phyloP scores from a whole-genome alignment of 495 filamentous ascomycete species.

The Penicillium soppii region DNA sequence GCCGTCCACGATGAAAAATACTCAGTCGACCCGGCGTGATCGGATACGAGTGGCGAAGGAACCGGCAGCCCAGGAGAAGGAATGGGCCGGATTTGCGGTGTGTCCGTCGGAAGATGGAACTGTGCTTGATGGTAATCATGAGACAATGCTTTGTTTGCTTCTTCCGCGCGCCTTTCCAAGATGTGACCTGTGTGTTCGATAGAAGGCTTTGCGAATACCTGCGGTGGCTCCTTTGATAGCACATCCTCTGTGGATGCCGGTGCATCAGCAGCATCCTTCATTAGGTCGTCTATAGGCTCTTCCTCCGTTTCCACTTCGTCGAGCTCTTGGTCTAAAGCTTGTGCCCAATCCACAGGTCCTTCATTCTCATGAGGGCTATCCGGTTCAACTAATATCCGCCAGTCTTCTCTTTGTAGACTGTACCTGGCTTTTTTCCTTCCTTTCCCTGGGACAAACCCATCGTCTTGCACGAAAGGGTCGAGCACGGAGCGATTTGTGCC shows the following conservation, averaged over 20 bases:
- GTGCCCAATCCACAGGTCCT: constrained; percentile 26
- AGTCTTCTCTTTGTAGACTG: constrained; percentile 62
- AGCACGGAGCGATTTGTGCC: constrained; percentile 56
- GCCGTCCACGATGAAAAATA: constrained; percentile 31
- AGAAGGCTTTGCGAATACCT: constrained; percentile 23
- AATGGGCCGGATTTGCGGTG: constrained; percentile 46
- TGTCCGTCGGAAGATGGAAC: constrained; percentile 32
- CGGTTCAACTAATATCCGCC: constrained; percentile 68
- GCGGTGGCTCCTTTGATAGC: constrained; percentile 14
- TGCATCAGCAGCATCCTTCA: constrained; percentile 9
- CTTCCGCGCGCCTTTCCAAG: constrained; percentile 3
- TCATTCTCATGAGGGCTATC: constrained; percentile 61
- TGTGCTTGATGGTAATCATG: constrained; percentile 1
- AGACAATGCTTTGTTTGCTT: neutral
- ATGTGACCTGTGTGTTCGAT: constrained; percentile 14
- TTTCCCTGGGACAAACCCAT: constrained; percentile 58
- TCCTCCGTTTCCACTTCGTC: constrained; percentile 10
- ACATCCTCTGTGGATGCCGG: constrained; percentile 10
- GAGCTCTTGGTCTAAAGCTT: constrained; percentile 29
- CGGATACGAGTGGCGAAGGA: constrained; percentile 44
- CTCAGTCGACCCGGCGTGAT: constrained; percentile 18
- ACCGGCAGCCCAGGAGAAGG: constrained; percentile 46
- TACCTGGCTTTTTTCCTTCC: constrained; percentile 74
- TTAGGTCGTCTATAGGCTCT: constrained; percentile 7
- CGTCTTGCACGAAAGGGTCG: constrained; percentile 72